Evolutionary conservation across 495 filamentous ascomycete genomes (phyloP).

Genomic region (Parmelia sp.): DNA sequence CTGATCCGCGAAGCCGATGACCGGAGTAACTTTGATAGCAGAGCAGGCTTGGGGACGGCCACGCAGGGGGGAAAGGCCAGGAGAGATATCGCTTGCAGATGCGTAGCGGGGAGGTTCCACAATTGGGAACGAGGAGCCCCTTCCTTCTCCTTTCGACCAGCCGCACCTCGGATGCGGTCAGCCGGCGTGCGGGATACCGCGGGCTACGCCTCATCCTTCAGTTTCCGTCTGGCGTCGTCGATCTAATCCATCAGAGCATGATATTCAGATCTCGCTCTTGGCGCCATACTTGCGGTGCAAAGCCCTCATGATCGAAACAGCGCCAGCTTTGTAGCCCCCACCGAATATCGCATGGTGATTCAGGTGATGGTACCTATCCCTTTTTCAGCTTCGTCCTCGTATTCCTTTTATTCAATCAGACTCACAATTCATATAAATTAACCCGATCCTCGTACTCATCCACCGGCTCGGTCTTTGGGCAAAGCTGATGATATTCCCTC

Average conservation of each 20-base stretch:
- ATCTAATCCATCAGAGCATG: not conserved
- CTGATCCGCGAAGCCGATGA: not conserved
- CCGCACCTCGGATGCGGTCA: not conserved
- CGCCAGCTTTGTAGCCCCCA: constrained; percentile 63
- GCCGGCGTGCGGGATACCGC: not conserved
- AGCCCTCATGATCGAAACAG: constrained; percentile 67
- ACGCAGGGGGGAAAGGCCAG: not conserved
- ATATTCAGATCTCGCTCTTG: constrained; percentile 17
- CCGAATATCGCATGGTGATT: constrained; percentile 87
- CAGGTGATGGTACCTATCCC: constrained; percentile 67
- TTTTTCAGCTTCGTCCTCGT: not conserved
- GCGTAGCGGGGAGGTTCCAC: not conserved
- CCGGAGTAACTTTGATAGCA: not conserved
- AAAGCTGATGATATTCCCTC: constrained; percentile 65
- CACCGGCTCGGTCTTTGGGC: constrained; percentile 72
- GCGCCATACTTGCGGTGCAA: constrained; percentile 62
- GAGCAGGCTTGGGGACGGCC: not conserved
- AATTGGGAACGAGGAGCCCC: not conserved
- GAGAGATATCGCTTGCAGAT: not conserved
- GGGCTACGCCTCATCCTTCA: not conserved
- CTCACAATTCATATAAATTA: constrained; percentile 73
- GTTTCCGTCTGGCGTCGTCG: not conserved
- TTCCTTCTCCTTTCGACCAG: not conserved
- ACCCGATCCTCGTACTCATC: constrained; percentile 81
- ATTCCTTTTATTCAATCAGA: constrained; percentile 24